phyloP scores from a whole-genome alignment of 306 rosid genomes.

The Fagus sylvatica region DNA sequence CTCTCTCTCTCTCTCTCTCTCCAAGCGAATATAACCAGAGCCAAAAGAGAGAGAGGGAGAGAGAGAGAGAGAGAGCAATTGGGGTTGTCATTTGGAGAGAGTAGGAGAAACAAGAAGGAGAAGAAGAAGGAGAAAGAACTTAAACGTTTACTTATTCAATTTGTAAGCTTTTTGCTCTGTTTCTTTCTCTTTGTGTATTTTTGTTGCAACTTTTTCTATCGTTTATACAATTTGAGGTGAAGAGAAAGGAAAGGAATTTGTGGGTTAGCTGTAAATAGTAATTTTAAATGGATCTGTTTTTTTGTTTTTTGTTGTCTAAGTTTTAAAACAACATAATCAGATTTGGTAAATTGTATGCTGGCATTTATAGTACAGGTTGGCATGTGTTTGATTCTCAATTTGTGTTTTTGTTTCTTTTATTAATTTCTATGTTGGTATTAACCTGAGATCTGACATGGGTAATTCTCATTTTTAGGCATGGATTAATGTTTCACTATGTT shows the following conservation, averaged over 20 bases:
- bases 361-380: constrained; percentile 27
- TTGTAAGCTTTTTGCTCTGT: constrained; percentile 39
- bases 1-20: constrained; percentile 13
- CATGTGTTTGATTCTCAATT: constrained; percentile 7
- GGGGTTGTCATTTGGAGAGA: constrained; percentile 6
- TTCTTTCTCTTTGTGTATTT: not conserved
- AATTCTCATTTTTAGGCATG: constrained; percentile 14
- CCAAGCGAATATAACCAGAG: constrained; percentile 36
- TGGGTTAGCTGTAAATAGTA: constrained; percentile 28
- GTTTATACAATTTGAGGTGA: constrained; percentile 9
- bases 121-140: constrained; percentile 1
- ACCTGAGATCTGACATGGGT: constrained; percentile 27
- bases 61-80: constrained; percentile 7
- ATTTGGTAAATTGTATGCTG: constrained; percentile 33
- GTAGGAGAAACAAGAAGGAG: constrained; percentile 1
- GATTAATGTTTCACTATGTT: constrained; percentile 14
- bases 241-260: not conserved
- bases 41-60: constrained; percentile 23
- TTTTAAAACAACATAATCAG: not conserved
- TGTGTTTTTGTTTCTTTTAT: constrained; percentile 5
- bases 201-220: not conserved
- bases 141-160: constrained; percentile 32
- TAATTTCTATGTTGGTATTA: not conserved
- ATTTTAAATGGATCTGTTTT: constrained; percentile 23
- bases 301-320: constrained; percentile 3